phyloP scores from a whole-genome alignment of 2,329 filamentous ascomycete genomes.

The Colletotrichum acutatum region DNA sequence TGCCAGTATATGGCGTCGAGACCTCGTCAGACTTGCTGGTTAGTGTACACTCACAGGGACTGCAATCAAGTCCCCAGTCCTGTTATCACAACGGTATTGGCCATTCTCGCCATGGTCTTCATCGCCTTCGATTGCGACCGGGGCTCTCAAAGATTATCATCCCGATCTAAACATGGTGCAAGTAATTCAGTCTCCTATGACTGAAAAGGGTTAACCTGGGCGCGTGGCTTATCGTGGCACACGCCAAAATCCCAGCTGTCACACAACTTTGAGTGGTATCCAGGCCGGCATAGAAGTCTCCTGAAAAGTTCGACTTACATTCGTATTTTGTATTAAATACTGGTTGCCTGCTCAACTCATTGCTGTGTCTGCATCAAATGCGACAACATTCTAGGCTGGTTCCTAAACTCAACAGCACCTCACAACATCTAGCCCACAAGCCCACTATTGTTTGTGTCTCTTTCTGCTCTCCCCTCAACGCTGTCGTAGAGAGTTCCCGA shows the following conservation, averaged over 20 bases:
- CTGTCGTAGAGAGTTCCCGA: not conserved
- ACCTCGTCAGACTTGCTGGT: not conserved
- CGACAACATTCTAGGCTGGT: conserved; percentile 2
- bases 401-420: not conserved
- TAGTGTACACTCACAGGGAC: not conserved
- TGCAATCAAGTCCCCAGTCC: not conserved
- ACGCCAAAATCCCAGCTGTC: not conserved
- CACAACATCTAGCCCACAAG: not conserved
- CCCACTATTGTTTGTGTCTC: too few species aligned
- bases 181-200: not conserved
- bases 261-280: not conserved
- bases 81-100: not conserved
- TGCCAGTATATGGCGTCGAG: not conserved
- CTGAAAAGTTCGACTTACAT: not conserved
- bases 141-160: not conserved
- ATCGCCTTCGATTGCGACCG: not conserved
- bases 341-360: not conserved
- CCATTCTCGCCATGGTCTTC: not conserved
- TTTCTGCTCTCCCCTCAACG: not conserved
- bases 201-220: not conserved
- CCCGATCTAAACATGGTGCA: not conserved
- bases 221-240: conserved; percentile 1
- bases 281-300: too few species aligned
- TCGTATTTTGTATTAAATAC: not conserved
- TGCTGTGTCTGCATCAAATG: not conserved